phyloP scores from a whole-genome alignment of 768 basidiomycete genomes.

The Omphalotus guepiniiformis region DNA sequence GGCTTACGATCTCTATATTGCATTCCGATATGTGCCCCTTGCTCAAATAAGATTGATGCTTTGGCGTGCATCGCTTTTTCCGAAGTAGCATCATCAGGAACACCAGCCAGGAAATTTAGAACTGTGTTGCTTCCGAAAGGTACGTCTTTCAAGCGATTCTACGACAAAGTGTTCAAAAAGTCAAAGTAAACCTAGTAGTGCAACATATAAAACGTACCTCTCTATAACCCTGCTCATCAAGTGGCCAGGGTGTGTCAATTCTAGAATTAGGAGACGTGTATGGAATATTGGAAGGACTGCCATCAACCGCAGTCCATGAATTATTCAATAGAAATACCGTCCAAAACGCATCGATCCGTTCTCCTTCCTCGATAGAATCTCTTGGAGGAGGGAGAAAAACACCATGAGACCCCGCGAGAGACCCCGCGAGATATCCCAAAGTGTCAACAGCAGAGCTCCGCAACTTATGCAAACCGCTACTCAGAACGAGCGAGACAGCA shows the following conservation, averaged over 20 bases:
- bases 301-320: conserved; percentile 41
- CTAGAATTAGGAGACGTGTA: conserved; percentile 29
- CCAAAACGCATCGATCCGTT: conserved; percentile 68
- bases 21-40: conserved; percentile 17
- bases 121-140: conserved; percentile 21
- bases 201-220: conserved; percentile 9
- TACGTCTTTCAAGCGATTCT: conserved; percentile 14
- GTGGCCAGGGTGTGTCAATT: conserved; percentile 35
- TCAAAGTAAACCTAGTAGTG: background rate
- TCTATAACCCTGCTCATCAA: conserved; percentile 18
- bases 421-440: conserved; percentile 17
- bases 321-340: conserved; percentile 53
- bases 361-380: conserved; percentile 52
- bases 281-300: conserved; percentile 37
- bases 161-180: background rate
- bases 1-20: conserved; percentile 17
- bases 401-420: conserved; percentile 28
- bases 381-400: conserved; percentile 21
- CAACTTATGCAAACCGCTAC: conserved; percentile 10
- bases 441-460: conserved; percentile 5
- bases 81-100: conserved; percentile 21
- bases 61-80: conserved; percentile 24
- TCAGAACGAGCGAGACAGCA: conserved; percentile 36
- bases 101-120: conserved; percentile 22
- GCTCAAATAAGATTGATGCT: conserved; percentile 31